Evolutionary conservation across 2,329 filamentous ascomycete genomes (phyloP), one percentile per base, ranked within the genome.

Genomic region (Venturia pyrina): DNA sequence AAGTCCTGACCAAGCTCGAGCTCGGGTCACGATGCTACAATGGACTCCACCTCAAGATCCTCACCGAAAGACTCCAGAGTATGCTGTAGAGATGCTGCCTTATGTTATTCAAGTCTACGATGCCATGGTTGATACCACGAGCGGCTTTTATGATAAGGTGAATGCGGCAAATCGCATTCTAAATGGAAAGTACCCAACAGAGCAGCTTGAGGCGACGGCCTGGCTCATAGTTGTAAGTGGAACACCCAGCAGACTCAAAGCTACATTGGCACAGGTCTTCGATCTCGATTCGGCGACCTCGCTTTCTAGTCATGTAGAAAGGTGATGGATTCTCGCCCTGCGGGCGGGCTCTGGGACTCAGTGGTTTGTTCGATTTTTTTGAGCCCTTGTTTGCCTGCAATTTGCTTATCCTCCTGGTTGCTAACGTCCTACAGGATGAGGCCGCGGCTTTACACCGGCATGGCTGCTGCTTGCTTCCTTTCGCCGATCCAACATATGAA

Each of bases 61-160:
- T 3, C 28, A 37, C 15, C 53, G 28, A 3, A 21, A 24, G 15
- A 34, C 32, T 59, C 53, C 53, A 3, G 28, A 19, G 5, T 5
- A 28, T 34, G 28, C 53, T 17, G 8, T n/a, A 3, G 32, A 59
- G 32, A 59, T 59, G 53, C 17, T 59, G 17, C 53, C 53, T 37
- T 59, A 59, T 37, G 53, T 59, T 15, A 37, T 37, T n/a, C 53
- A 59, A 37, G 53, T 59, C 3, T 59, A 59, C n/a, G 53, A 59
- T 37, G 53, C 53, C 19, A 59, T 59, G 53, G 28, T 37, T 37
- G 53, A 59, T 21, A 59, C 53, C 2, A 21, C 7, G 15, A 59
- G 28, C 7, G 53, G 53, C 15, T 59, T 59, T 21, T 59, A 37
- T 19, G 53, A 59, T 15, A 59, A 59, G 53, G 28, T 59, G 15